These are phyloP conservation scores for Boletus rubroflammeus DNA, from an alignment of 768 basidiomycete species.

Conservation along the genomic window DNA sequence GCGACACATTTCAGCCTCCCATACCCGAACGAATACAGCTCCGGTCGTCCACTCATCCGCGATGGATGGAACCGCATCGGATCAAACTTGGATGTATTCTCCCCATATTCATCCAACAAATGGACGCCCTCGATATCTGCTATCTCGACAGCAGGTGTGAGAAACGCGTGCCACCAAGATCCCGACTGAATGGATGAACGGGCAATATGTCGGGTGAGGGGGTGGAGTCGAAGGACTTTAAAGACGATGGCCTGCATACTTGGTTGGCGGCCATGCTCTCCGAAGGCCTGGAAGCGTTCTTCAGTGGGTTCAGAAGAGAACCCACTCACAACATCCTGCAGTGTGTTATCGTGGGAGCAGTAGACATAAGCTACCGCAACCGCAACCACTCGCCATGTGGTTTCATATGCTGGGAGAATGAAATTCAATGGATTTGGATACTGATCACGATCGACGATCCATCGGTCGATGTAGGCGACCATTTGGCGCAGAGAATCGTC, in stretches of 20 bases:
- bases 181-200: slow-evolving; percentile 5
- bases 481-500: slow-evolving; percentile 32
- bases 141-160: slow-evolving; percentile 12
- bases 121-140: slow-evolving; percentile 26
- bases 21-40: slow-evolving; percentile 45
- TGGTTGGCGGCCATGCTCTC: slow-evolving; percentile 6
- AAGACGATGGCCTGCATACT: slow-evolving; percentile 25
- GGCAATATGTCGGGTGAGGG: slow-evolving; percentile 23
- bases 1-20: slow-evolving; percentile 41
- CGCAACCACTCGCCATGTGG: slow-evolving; percentile 61
- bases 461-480: slow-evolving; percentile 28
- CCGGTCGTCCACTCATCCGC: slow-evolving; percentile 20
- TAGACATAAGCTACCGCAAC: slow-evolving; percentile 35
- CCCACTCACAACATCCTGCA: slow-evolving; percentile 23
- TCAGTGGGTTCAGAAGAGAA: slow-evolving; percentile 29
- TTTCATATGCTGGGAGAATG: slow-evolving; percentile 60
- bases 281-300: slow-evolving; percentile 13
- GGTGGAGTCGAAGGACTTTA: slow-evolving; percentile 31
- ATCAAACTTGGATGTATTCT: slow-evolving; percentile 41
- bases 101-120: slow-evolving; percentile 21
- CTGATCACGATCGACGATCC: slow-evolving; percentile 34
- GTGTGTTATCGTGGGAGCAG: slow-evolving; percentile 21
- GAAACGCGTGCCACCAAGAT: slow-evolving; percentile 14
- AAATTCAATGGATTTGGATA: slow-evolving; percentile 44
- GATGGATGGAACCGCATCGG: slow-evolving; percentile 40